Evolutionary conservation across 106 monocot genomes (phyloP), one percentile per base, ranked within the genome.

Genomic region (Dactylorhiza incarnata): DNA sequence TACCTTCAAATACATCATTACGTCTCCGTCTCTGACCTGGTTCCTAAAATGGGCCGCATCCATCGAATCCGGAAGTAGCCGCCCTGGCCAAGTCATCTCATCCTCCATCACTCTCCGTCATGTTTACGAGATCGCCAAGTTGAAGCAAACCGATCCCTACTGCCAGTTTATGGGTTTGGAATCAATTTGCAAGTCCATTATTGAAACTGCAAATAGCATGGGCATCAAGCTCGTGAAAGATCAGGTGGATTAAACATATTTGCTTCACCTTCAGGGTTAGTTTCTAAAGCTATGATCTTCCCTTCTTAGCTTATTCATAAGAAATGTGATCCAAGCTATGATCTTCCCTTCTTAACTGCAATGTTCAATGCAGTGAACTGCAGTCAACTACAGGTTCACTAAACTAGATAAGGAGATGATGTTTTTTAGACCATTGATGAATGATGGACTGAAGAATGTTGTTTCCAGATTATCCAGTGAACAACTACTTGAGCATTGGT

Each of bases 121-220:
- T 29, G 84, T 88, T 5, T 88, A 88, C 49, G 87, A 88, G 84
- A 85, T 88, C 70, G 84, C 87, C 6, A 88, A 88, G 82, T 45
- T 88, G 79, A 88, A 88, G 56, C 87, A 82, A 45, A 52, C 84
- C 11, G 87, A 88, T n/a, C n/a, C n/a, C n/a, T n/a, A n/a, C n/a
- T n/a, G n/a, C n/a, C n/a, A n/a, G n/a, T n/a, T n/a, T n/a, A 73
- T 88, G 73, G 80, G 79, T 0, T 7, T 88, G 19, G 87, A 88
- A 78, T 84, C 87, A 48, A 74, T 88, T 11, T 88, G 84, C 77
- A 88, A 88, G 72, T 85, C 87, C 15, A 88, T 88, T 70, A 85
- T 88, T 37, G 87, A 82, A 58, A 88, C 87, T 0, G 87, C 87
- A 9, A 84, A 80, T 53, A 82, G 81, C 22, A 84, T 88, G 87